Evolutionary conservation across 75 land plant species (phyloP), one percentile per base, ranked within the genome.

Genomic region (Ceratopteris richardii): DNA sequence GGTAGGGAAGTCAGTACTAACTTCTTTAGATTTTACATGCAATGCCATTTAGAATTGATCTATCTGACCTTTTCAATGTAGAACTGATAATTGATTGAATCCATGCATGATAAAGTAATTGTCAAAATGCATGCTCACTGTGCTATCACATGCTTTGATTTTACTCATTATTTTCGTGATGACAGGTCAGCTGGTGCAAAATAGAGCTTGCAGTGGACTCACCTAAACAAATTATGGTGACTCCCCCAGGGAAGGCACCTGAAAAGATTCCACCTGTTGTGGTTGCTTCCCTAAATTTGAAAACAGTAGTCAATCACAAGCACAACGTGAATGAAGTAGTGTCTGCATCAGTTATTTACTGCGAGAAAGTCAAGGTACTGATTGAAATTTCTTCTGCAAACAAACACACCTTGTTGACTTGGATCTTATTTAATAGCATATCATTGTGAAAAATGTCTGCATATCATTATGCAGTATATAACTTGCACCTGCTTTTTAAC

Each of bases 141-240:
- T n/a, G n/a, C n/a, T n/a, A n/a, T n/a, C n/a, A n/a, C n/a, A n/a
- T n/a, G n/a, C n/a, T n/a, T n/a, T n/a, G n/a, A n/a, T n/a, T n/a
- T n/a, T n/a, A n/a, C n/a, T 33, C 9, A 33, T 3, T 33, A 3
- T 33, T 14, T 27, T 16, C 4, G 17, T 46, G 48, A 46, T 17
- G 36, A 13, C 74, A 95, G 99, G 82, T 86, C 39, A 95, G 99
- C 80, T 95, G 99, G 99, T 95, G 99, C 71, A 95, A 84, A 61
- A 77, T 82, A 81, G 99, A 95, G 73, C 79, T 88, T 42, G 63
- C 43, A 53, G 81, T 95, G 62, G 86, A 82, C 14, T 73, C 62
- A 51, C 79, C 89, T 1, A 95, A 90, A 68, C 79, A 90, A 22
- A 62, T 95, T 7, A 29, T 29, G 22, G 66, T 74, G 33, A 58